These are phyloP conservation scores for Cladosporium colombiae DNA, from an alignment of 2,329 filamentous ascomycete species.

Conservation along the genomic window DNA sequence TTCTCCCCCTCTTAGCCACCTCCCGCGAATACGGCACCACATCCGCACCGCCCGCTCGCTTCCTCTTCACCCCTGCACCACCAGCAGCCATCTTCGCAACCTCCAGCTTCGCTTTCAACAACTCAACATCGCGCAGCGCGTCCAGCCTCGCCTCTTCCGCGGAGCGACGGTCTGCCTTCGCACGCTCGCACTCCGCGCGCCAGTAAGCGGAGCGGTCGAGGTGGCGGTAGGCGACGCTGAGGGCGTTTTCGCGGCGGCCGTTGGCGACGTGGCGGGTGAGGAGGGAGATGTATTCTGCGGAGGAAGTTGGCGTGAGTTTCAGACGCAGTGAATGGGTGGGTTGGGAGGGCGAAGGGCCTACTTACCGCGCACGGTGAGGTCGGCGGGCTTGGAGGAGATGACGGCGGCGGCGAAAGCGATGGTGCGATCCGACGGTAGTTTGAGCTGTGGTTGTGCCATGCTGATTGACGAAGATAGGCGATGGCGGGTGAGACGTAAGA, in stretches of 20 bases:
- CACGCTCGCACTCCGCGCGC: conserved; percentile 34
- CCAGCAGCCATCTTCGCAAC: conserved; percentile 14
- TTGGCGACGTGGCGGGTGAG: conserved; percentile 40
- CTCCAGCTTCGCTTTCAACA: conserved; percentile 28
- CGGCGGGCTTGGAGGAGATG: conserved; percentile 41
- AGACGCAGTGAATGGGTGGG: background rate
- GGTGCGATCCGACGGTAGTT: conserved; percentile 21
- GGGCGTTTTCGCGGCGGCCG: conserved; percentile 27
- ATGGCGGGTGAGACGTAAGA: background rate
- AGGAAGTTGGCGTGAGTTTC: background rate
- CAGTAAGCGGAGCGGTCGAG: conserved; percentile 45
- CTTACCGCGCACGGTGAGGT: conserved; percentile 35
- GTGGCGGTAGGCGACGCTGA: conserved; percentile 35
- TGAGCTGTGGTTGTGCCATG: conserved; percentile 7
- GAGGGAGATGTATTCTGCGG: conserved; percentile 33
- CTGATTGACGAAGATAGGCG: background rate
- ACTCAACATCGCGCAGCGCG: conserved; percentile 28
- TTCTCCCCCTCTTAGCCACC: conserved; percentile 29
- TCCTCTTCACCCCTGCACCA: conserved; percentile 30
- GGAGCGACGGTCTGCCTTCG: conserved; percentile 23
- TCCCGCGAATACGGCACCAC: conserved; percentile 28
- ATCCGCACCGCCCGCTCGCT: conserved; percentile 30
- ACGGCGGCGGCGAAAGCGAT: conserved; percentile 33
- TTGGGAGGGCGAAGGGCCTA: background rate
- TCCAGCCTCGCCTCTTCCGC: conserved; percentile 27